Evolutionary conservation across 148 eudicot genomes (phyloP), one percentile per base, ranked within the genome.

Genomic region (Spergularia bocconei): DNA sequence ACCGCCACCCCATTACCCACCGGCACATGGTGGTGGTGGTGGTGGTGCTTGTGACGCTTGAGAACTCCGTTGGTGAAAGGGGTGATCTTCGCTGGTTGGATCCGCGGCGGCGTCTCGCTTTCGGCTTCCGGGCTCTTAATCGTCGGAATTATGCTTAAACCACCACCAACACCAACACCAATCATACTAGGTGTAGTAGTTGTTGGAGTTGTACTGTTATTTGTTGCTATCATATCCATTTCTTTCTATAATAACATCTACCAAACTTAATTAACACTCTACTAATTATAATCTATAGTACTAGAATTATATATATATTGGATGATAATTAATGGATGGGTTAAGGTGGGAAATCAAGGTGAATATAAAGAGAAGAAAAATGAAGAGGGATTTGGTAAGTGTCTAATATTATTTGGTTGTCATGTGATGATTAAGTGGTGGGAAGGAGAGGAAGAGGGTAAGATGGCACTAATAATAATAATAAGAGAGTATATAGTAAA

Each of bases 1-100:
- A 64, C 80, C 0, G 41, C 77, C 25, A 75, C 70, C 6, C 81
- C 69, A n/a, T 12, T 5, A 41, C 50, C 52, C 3, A 58, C 62
- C 21, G 19, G 25, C 12, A 19, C n/a, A 5, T 71, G 47, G 77
- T 70, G 33, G 33, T 73, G 17, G 69, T 54, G 64, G 64, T 6
- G 78, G 70, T 0, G 86, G 86, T 64, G 82, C 79, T 66, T 66
- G 82, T 84, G 90, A 57, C 87, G 85, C 51, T 88, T 91, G 41
- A 89, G 75, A 4, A 91, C 86, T 13, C 96, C 96, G 81, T 91
- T 91, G 52, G 84, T 71, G 75, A 83, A 75, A 9, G 87, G 63
- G 0, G 73, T 19, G n/a, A 86, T 75, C 74, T 88, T 87, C 0
- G 75, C 19, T 14, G 82, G 80, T 5, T 83, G 91, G 80, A 80